A percentile compares a stretch with the other conserved stretches of the same genome.
Evolutionary conservation across 495 filamentous ascomycete genomes (phyloP).

Genomic region (Penicillium verhagenii): DNA sequence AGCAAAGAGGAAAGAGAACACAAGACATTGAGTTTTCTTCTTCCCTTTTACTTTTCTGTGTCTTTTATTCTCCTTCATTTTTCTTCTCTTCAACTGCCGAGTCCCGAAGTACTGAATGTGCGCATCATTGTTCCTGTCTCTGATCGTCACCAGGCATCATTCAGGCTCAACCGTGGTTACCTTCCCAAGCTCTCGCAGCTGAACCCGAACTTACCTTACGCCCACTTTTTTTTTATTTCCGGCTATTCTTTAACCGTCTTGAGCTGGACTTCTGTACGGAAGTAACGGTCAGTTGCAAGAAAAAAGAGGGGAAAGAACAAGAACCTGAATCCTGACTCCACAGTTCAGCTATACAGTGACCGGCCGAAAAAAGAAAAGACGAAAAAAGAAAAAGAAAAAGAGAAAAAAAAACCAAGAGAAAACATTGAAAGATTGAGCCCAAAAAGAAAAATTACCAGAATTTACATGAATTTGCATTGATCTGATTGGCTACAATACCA

Average conservation of each 20-base stretch:
- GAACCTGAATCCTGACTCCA: conserved; percentile 5
- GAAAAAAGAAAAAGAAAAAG: background rate
- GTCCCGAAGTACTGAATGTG: conserved; percentile 22
- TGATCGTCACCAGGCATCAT: background rate
- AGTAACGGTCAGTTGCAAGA: conserved; percentile 13
- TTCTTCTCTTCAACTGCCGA: background rate
- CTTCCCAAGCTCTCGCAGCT: conserved; percentile 20
- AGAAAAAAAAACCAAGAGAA: background rate
- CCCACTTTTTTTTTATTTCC: conserved; percentile 16
- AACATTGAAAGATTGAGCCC: no score
- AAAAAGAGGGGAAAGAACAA: background rate
- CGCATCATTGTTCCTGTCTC: conserved; percentile 31
- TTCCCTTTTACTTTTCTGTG: background rate
- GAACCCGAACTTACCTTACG: conserved; percentile 11
- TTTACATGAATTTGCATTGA: background rate
- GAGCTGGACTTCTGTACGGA: background rate
- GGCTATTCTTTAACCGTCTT: conserved; percentile 18
- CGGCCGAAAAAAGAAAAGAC: background rate
- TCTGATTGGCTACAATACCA: background rate
- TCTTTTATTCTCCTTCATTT: background rate
- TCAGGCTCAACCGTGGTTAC: conserved; percentile 36
- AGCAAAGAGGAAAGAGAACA: background rate
- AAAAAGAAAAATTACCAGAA: background rate
- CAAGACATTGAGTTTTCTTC: background rate
- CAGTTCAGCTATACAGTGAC: conserved; percentile 13